Conservation (phyloP, 352 stramenopile genomes). For the Globisporangium heterothallicum region DNA sequence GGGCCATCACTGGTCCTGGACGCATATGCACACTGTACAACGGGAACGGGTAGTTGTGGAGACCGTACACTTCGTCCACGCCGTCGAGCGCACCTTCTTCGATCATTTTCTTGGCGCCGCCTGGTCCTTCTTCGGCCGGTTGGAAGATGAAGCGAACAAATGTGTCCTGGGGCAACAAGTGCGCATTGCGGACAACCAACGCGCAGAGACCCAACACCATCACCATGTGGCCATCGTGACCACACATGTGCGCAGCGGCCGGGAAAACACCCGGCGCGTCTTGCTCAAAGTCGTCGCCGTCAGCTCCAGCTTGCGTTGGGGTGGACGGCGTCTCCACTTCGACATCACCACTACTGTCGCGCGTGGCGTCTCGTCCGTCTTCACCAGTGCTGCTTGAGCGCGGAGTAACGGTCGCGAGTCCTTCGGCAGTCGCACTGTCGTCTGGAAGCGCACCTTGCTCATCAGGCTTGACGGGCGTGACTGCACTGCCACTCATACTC, state of each 20-base stretch:
- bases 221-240: slow-evolving; percentile 94
- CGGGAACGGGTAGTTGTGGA: slow-evolving; percentile 89
- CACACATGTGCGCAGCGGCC: slow-evolving; percentile 89
- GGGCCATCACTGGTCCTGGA: slow-evolving; percentile 88
- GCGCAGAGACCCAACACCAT: slow-evolving; percentile 90
- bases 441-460: not conserved
- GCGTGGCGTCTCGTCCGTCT: slow-evolving; percentile 9
- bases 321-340: slow-evolving; percentile 12
- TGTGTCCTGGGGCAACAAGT: slow-evolving; percentile 62
- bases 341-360: slow-evolving; percentile 20
- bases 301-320: slow-evolving; percentile 20
- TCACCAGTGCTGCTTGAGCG: not conserved
- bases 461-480: not conserved
- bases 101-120: slow-evolving; percentile 90
- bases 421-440: not conserved
- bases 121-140: slow-evolving; percentile 91
- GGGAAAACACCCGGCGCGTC: not conserved
- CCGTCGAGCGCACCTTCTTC: slow-evolving; percentile 87
- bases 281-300: slow-evolving; percentile 25
- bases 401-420: not conserved
- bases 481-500: slow-evolving; percentile 4
- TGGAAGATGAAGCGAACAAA: slow-evolving; percentile 94
- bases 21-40: slow-evolving; percentile 87
- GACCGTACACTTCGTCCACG: slow-evolving; percentile 90
- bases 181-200: slow-evolving; percentile 62